These are phyloP conservation scores for Kodamaea plutei DNA, from an alignment of 1,139 yeast species.

Conservation along the genomic window DNA sequence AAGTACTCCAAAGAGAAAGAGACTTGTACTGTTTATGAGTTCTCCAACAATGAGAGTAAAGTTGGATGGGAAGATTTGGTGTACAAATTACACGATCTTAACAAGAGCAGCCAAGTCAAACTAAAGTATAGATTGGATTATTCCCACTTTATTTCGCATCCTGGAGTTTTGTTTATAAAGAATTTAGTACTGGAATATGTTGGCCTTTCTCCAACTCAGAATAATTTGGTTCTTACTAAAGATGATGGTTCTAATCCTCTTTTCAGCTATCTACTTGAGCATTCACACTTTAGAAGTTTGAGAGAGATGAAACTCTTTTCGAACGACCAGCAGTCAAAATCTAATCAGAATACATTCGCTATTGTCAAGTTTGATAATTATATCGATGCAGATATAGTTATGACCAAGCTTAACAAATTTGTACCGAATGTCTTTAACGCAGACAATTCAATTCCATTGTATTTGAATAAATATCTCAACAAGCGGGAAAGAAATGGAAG, in stretches of 20 bases:
- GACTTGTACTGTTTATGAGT: constrained; percentile 5
- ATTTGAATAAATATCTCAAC: constrained; percentile 14
- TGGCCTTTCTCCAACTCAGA: constrained; percentile 9
- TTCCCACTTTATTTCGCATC: constrained; percentile 53
- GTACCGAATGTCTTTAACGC: constrained; percentile 34
- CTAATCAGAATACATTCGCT: no score
- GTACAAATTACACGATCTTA: constrained; percentile 8
- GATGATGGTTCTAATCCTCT: constrained; percentile 14
- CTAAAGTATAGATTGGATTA: constrained; percentile 17
- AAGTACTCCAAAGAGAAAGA: background rate
- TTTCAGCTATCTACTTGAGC: constrained; percentile 22
- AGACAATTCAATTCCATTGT: constrained; percentile 14
- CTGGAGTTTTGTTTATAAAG: constrained; percentile 61
- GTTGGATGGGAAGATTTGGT: constrained; percentile 9
- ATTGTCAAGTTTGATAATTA: constrained; percentile 35
- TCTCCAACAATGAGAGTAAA: constrained; percentile 9
- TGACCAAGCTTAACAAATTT: constrained; percentile 17
- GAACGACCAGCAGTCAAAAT: constrained; percentile 6
- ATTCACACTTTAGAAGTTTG: constrained; percentile 26
- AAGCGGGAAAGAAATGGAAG: constrained; percentile 17
- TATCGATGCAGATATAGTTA: constrained; percentile 32
- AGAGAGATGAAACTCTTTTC: constrained; percentile 28
- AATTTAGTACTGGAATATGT: constrained; percentile 28
- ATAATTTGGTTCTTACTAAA: constrained; percentile 6
- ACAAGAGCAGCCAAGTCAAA: no score